phyloP scores from a whole-genome alignment of 352 stramenopile genomes.

The Aphanomyces invadans region DNA sequence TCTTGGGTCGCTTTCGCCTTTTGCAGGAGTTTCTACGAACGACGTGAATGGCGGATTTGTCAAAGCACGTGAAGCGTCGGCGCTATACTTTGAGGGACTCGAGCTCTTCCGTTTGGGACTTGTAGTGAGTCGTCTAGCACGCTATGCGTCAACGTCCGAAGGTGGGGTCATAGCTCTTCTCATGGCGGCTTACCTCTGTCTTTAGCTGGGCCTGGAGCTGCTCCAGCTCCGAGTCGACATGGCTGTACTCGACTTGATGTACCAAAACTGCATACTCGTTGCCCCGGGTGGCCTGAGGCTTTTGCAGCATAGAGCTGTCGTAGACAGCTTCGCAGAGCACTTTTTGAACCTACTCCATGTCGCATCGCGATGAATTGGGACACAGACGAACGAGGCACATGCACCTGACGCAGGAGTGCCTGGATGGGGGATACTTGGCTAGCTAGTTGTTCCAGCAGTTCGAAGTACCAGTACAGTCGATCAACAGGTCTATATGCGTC shows the following conservation, averaged over 20 bases:
- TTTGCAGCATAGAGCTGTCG: background rate
- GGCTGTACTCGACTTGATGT: slow-evolving; percentile 6
- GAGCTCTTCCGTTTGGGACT: background rate
- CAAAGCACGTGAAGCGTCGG: no score
- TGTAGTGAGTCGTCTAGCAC: background rate
- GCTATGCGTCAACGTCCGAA: background rate
- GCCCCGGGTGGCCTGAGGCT: slow-evolving; percentile 2
- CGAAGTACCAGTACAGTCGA: slow-evolving; percentile 21
- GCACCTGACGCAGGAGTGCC: background rate
- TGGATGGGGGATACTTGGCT: background rate
- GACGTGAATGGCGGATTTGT: no score
- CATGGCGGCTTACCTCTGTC: background rate
- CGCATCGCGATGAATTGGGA: no score
- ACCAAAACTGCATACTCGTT: slow-evolving; percentile 11
- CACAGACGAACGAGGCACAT: no score
- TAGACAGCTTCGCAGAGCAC: slow-evolving; percentile 12
- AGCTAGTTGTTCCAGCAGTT: slow-evolving; percentile 6
- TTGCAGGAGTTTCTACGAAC: background rate
- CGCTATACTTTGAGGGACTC: background rate
- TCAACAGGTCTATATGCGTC: slow-evolving; percentile 9
- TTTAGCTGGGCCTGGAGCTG: slow-evolving; percentile 4
- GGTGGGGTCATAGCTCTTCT: no score
- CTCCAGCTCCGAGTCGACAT: slow-evolving; percentile 1
- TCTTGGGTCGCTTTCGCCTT: slow-evolving; percentile 1
- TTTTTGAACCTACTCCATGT: background rate